Evolutionary conservation across 441 rosid species (phyloP), one percentile per base, ranked within the genome.

Genomic region (Pelargonium citronellum): DNA sequence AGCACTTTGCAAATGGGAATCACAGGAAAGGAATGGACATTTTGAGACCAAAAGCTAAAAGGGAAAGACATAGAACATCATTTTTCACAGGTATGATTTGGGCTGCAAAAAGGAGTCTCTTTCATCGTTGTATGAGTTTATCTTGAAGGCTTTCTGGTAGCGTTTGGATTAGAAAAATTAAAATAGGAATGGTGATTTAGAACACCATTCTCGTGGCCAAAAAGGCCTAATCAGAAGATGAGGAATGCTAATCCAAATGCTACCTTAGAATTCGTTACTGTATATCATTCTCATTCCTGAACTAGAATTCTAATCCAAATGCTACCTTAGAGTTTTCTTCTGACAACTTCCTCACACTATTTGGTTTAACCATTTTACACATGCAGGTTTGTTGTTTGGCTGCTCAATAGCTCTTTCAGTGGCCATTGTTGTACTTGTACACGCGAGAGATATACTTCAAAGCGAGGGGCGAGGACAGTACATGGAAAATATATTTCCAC

Each of bases 401-500:
- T 89, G 84, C 77, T 74, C 91, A 8, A 58, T 78, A 10, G 95
- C 98, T 55, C 92, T 90, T 12, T 67, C 81, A 37, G 72, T 82
- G 43, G 85, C 91, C 15, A 74, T 87, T 70, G 24, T 71, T 19
- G 78, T 84, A 69, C 64, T 81, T 68, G 70, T 90, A 73, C 93
- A 83, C 67, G 84, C 85, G 41, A 84, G 91, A 78, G 64, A 81
- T 75, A 7, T 90, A 67, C 77, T 84, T 6, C 49, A 75, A 16
- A 84, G 87, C 61, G 68, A 72, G 11, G 89, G 87, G 2, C 61
- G 85, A 0, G 71, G 79, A 58, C 70, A 73, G 43, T 90, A 92
- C 67, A 92, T 89, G 98, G 86, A 80, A 63, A 92, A 82, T 73
- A 87, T 90, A 58, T 92, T 92, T 68, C 95, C 93, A 58, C 89